Evolutionary conservation across 441 rosid species (phyloP).

Genomic region (Dalechampia spathulata): DNA sequence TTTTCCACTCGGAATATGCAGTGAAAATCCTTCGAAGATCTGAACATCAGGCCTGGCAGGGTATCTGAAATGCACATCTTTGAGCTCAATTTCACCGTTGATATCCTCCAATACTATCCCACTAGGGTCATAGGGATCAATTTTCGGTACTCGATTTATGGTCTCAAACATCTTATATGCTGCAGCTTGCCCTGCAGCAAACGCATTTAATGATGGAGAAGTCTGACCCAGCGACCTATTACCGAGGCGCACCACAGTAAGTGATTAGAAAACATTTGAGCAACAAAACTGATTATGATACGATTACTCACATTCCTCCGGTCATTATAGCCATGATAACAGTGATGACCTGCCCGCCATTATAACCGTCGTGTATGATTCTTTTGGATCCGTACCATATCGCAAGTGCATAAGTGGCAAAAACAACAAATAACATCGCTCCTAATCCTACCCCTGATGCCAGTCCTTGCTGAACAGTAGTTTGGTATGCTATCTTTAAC

Average conservation of each 20-base stretch:
- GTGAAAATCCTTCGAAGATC: conserved; percentile 54
- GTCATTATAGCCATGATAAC: conserved; percentile 46
- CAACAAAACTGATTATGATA: not conserved
- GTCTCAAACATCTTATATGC: conserved; percentile 72
- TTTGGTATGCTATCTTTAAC: conserved; percentile 38
- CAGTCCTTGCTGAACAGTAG: conserved; percentile 50
- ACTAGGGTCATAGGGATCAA: conserved; percentile 49
- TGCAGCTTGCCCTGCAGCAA: conserved; percentile 67
- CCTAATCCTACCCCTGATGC: conserved; percentile 60
- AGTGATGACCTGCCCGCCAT: conserved; percentile 58
- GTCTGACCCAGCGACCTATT: conserved; percentile 66
- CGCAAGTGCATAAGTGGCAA: conserved; percentile 47
- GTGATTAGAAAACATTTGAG: not conserved
- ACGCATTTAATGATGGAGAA: conserved; percentile 49
- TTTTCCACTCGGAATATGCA: conserved; percentile 46
- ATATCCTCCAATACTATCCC: conserved; percentile 45
- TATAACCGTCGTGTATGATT: conserved; percentile 46
- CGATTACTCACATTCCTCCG: conserved; percentile 46
- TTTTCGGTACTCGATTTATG: conserved; percentile 43
- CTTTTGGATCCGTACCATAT: conserved; percentile 51
- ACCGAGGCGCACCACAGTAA: not conserved
- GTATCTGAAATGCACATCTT: conserved; percentile 42
- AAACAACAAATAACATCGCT: conserved; percentile 25
- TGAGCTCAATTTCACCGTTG: conserved; percentile 45
- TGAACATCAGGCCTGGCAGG: conserved; percentile 55